Conservation (phyloP, 768 basidiomycete species). For the Epithele typhae region DNA sequence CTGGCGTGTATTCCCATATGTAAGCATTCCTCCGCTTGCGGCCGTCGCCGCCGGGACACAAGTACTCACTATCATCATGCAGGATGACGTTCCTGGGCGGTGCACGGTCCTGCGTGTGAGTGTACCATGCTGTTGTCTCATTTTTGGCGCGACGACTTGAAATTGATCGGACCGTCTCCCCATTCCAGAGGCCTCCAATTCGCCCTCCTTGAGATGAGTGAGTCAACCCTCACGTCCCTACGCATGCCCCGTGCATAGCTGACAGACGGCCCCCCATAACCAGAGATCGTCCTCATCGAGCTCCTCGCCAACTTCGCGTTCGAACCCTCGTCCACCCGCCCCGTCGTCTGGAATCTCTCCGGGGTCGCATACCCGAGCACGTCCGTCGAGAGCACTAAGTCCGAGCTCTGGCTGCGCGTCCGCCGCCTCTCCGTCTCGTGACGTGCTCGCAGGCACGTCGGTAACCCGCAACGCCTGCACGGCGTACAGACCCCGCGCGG, state of each 20-base stretch:
- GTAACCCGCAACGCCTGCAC: no score
- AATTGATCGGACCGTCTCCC: no score
- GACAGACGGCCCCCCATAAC: neutral
- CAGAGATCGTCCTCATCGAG: conserved; percentile 27
- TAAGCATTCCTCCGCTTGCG: conserved; percentile 8
- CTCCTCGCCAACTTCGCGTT: conserved; percentile 25
- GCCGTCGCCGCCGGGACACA: no score
- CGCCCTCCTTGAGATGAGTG: conserved; percentile 24
- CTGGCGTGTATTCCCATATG: conserved; percentile 23
- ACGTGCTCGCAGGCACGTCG: no score
- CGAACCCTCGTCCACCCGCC: conserved; percentile 16
- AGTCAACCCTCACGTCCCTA: conserved; percentile 9
- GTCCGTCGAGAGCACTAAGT: conserved; percentile 4
- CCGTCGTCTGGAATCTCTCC: conserved; percentile 25
- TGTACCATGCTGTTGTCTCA: no score
- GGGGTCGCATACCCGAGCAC: conserved; percentile 22
- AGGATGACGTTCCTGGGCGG: conserved; percentile 6
- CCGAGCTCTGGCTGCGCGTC: conserved; percentile 22
- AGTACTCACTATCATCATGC: no score
- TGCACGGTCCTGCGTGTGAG: conserved; percentile 6
- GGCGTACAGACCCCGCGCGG: no score
- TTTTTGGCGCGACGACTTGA: no score
- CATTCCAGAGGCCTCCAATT: conserved; percentile 24
- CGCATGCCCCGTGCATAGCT: conserved; percentile 21
- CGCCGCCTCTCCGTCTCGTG: neutral